Base-by-base conservation (phyloP, 2,329 filamentous ascomycete genomes). In the Fusarium sacchari region DNA sequence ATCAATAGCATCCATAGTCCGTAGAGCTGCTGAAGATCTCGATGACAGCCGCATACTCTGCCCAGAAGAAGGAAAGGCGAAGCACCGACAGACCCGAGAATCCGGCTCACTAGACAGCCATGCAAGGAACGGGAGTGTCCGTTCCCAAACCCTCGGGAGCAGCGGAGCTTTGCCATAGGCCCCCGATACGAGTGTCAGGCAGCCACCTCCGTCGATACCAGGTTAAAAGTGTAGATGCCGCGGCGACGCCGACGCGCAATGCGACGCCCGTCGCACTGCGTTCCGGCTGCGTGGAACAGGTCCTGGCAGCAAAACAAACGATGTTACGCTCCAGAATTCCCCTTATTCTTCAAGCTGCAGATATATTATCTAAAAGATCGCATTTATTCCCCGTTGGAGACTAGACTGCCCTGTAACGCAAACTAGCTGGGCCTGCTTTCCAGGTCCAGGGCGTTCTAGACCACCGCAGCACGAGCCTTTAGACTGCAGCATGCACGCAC, bases 101-200 rank as follows among this genome's bases (percentile, higher is more conserved):
- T 20, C 26, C 20, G 68, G 67, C 49, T 58, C 47, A 42, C 60
- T 69, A 69, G 64, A 42, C 49, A 39, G 30, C 37, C 40, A 58
- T 61, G 67, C 62, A 74, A 73, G 67, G 63, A 74, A 73, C 71
- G 71, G 71, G 71, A 74, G 63, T 53, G 67, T 60, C 71, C 59
- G 42, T 44, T 32, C 34, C 62, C 58, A 50, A 60, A 24, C n/a
- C 40, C 42, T 18, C 60, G 52, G 40, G 34, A 55, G 22, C 20
- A 42, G 18, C 37, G 28, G 49, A 20, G 60, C 36, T 7, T 44
- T 34, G 57, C 22, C 42, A 60, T 65, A 58, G 55, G 55, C 8
- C 40, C 39, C n/a, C 11, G 14, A 58, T 26, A 28, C 15, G 18
- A n/a, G 20, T 14, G 32, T n/a, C 56, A 37, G 40, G 40, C 15